Conservation (phyloP, 495 filamentous ascomycete species). For the Poronia punctata region DNA sequence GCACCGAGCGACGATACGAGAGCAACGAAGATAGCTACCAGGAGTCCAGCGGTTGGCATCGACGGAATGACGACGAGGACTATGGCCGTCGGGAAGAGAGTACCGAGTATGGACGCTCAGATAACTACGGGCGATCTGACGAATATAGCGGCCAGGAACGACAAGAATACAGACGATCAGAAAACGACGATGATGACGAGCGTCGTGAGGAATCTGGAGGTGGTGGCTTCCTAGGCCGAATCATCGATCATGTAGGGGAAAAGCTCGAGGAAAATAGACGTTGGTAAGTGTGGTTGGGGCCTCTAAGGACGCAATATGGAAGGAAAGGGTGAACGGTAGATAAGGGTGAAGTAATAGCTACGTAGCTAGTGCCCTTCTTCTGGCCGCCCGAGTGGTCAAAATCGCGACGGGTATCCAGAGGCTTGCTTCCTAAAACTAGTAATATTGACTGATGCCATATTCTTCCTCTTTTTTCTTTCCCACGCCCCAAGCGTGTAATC, state of each 20-base stretch:
- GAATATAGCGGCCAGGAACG: slow-evolving; percentile 1
- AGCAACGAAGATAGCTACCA: slow-evolving; percentile 19
- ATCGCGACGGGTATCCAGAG: too few relatives aligned
- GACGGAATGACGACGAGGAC: slow-evolving; percentile 14
- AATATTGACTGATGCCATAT: too few relatives aligned
- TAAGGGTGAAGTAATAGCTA: too few relatives aligned
- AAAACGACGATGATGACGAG: slow-evolving; percentile 7
- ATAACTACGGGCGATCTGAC: slow-evolving; percentile 13
- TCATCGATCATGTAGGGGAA: slow-evolving; percentile 20
- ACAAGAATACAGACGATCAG: slow-evolving; percentile 10
- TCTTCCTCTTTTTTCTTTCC: too few relatives aligned
- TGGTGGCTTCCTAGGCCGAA: slow-evolving; percentile 20
- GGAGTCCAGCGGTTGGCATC: slow-evolving; percentile 17
- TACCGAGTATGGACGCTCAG: slow-evolving; percentile 8
- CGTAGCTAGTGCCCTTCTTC: too few relatives aligned
- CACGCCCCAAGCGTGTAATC: too few relatives aligned
- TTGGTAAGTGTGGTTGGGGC: slow-evolving; percentile 13
- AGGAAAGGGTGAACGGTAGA: too few relatives aligned
- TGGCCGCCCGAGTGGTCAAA: too few relatives aligned
- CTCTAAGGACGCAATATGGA: slow-evolving; percentile 10
- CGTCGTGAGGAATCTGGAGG: slow-evolving; percentile 19
- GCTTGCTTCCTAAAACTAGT: too few relatives aligned
- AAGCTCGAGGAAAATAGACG: slow-evolving; percentile 19
- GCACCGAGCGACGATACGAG: slow-evolving; percentile 29
- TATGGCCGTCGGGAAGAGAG: slow-evolving; percentile 10